phyloP scores from a whole-genome alignment of 2,329 filamentous ascomycete species.

The Ophiosphaerella herpotricha region DNA sequence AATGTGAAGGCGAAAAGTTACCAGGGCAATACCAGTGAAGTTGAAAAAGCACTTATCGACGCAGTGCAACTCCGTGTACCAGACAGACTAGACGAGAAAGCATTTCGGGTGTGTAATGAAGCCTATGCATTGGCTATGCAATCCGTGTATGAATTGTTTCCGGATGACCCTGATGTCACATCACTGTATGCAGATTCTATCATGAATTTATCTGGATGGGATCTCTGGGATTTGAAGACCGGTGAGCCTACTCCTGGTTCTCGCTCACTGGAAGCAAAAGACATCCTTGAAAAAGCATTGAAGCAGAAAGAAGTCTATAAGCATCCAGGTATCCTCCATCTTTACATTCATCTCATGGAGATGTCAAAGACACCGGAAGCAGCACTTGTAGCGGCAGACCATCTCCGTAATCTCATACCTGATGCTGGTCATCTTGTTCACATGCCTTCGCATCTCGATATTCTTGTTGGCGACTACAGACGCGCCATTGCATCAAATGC shows the following conservation, averaged over 20 bases:
- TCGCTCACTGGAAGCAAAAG: slow-evolving; percentile 63
- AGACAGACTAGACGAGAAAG: slow-evolving; percentile 45
- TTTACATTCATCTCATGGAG: slow-evolving; percentile 80
- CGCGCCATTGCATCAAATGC: slow-evolving; percentile 69
- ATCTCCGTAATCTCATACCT: slow-evolving; percentile 66
- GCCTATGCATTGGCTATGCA: slow-evolving; percentile 67
- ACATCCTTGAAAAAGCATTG: slow-evolving; percentile 64
- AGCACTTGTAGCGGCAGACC: slow-evolving; percentile 65
- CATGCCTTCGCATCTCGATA: slow-evolving; percentile 79
- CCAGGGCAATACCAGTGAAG: slow-evolving; percentile 46
- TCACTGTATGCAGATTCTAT: slow-evolving; percentile 67
- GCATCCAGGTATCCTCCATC: slow-evolving; percentile 73
- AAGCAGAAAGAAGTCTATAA: slow-evolving; percentile 51
- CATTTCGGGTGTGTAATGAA: slow-evolving; percentile 59
- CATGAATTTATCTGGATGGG: slow-evolving; percentile 70
- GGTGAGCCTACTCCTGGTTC: slow-evolving; percentile 61
- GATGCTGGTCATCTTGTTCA: slow-evolving; percentile 73
- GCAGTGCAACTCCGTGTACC: slow-evolving; percentile 60
- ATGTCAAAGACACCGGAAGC: slow-evolving; percentile 71
- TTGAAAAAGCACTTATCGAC: slow-evolving; percentile 66
- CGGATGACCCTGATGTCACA: slow-evolving; percentile 66
- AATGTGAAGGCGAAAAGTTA: slow-evolving; percentile 51
- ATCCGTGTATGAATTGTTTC: slow-evolving; percentile 57
- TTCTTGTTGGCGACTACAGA: slow-evolving; percentile 72
- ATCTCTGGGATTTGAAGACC: slow-evolving; percentile 65